Base-by-base conservation (phyloP, 2,329 filamentous ascomycete genomes). In the Immersiporthe knoxdaviesiana region DNA sequence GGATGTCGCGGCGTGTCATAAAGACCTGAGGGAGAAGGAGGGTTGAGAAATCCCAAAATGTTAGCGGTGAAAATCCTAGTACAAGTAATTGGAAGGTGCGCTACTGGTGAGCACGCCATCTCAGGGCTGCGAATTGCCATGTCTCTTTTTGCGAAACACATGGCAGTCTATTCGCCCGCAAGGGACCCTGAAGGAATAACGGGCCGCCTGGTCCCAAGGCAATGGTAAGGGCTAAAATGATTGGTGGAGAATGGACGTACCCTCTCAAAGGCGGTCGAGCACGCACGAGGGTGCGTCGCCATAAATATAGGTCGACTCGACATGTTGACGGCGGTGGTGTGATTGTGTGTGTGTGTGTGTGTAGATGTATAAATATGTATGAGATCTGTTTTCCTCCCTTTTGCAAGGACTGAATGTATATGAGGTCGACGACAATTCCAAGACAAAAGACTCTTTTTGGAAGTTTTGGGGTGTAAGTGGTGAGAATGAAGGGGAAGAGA, bases 251-350 rank as follows among this genome's bases (percentile, higher is more conserved):
- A 64, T 63, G 68, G 18, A 82, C 86, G 77, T 85, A 97, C 95
- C 81, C 95, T 87, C 84, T 99, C 96, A 83, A 98, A 99, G 39
- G 96, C 96, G 63, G 96, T 98, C 68, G 94, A 97, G 84, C 94
- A 97, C 73, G 95, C 93, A 81, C 96, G 87, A 47, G 96, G 96
- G 81, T 98, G 95, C 75, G 96, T 98, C 69, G 91, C 93, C 76
- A 96, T 90, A 79, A 98, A 98, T 79, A 98, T 92, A 52, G 92
- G 91, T 78, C 90, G 96, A 79, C 83, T 86, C 74, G 91, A 89
- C 91, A 94, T 94, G 73, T 73, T 84, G 75, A 74, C 73, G 70
- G 71, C 70, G 75, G 73, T 73, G 72, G 71, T 72, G 50, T 62
- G 60, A 41, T 58, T 44, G 56, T 27, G 44, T 32, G 47, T 54